A percentile compares a stretch with the other conserved stretches of the same genome.
phyloP scores from a whole-genome alignment of 805 yeast species.

The Ogataea methanolica region DNA sequence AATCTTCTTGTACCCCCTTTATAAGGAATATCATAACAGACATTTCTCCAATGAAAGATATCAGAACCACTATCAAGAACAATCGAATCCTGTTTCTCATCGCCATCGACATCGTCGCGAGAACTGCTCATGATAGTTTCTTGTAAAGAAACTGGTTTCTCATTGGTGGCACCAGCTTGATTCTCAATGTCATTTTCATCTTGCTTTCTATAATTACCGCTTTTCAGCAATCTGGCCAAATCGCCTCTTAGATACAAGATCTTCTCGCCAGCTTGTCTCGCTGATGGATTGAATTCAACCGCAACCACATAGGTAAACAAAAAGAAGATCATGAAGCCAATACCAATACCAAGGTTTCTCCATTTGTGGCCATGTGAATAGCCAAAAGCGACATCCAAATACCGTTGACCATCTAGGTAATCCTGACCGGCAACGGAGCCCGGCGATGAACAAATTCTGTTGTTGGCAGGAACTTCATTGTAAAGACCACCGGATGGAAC shows the following conservation, averaged over 20 bases:
- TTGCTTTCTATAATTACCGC: constrained; percentile 22
- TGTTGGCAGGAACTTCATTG: constrained; percentile 6
- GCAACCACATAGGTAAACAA: constrained; percentile 44
- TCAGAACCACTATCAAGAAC: constrained; percentile 29
- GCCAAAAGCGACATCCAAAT: constrained; percentile 43
- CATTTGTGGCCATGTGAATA: constrained; percentile 60
- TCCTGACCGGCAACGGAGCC: constrained; percentile 53
- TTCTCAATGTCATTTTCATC: constrained; percentile 19
- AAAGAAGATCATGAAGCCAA: constrained; percentile 51
- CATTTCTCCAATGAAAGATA: constrained; percentile 70
- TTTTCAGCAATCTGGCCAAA: constrained; percentile 35
- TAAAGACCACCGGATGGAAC: constrained; percentile 35
- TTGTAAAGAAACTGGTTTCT: constrained; percentile 9
- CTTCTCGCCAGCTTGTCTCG: constrained; percentile 61
- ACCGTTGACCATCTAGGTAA: constrained; percentile 49
- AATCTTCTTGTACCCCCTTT: constrained; percentile 52
- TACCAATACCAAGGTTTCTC: constrained; percentile 69
- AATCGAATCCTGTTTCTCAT: constrained; percentile 1
- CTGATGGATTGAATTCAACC: constrained; percentile 50
- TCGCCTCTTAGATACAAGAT: constrained; percentile 45
- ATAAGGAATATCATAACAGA: constrained; percentile 60
- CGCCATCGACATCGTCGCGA: constrained; percentile 5
- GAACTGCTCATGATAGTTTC: constrained; percentile 29
- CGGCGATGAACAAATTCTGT: constrained; percentile 29
- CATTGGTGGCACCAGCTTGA: constrained; percentile 1